These are phyloP conservation scores for Phytopythium sindhum DNA, from an alignment of 352 stramenopile genomes.

Conservation along the genomic window DNA sequence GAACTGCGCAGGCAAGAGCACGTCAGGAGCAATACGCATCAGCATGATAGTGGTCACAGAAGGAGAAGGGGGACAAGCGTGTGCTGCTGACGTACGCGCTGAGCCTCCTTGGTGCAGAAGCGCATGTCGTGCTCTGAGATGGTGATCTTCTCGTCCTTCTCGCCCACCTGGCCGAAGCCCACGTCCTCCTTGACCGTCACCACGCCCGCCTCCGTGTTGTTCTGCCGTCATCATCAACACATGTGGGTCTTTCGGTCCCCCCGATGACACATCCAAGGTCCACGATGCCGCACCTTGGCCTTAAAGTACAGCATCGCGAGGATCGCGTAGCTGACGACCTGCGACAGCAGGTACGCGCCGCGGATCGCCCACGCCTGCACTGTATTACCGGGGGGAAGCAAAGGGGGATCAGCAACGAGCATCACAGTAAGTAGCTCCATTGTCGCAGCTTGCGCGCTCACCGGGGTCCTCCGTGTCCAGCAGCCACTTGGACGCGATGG, in stretches of 20 bases:
- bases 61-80: not conserved
- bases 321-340: constrained; percentile 61
- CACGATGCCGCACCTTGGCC: constrained; percentile 29
- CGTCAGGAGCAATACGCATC: not conserved
- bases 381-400: constrained; percentile 10
- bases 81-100: constrained; percentile 41
- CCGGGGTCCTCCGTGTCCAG: constrained; percentile 59
- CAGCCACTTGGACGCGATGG: constrained; percentile 58
- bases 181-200: constrained; percentile 76
- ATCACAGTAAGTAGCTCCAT: not conserved
- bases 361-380: constrained; percentile 56
- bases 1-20: constrained; percentile 33
- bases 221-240: constrained; percentile 23
- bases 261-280: not conserved
- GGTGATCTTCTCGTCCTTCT: constrained; percentile 77
- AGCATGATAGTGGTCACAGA: not conserved
- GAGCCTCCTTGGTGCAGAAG: constrained; percentile 63
- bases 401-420: not conserved
- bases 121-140: constrained; percentile 81
- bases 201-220: constrained; percentile 72
- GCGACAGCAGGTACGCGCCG: constrained; percentile 54
- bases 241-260: not conserved
- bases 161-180: constrained; percentile 69
- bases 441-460: constrained; percentile 18
- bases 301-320: constrained; percentile 63